Percentiles rank a stretch among this genome's conserved stretches.
phyloP scores from a whole-genome alignment of 306 rosid species.

The Arachis stenosperma region DNA sequence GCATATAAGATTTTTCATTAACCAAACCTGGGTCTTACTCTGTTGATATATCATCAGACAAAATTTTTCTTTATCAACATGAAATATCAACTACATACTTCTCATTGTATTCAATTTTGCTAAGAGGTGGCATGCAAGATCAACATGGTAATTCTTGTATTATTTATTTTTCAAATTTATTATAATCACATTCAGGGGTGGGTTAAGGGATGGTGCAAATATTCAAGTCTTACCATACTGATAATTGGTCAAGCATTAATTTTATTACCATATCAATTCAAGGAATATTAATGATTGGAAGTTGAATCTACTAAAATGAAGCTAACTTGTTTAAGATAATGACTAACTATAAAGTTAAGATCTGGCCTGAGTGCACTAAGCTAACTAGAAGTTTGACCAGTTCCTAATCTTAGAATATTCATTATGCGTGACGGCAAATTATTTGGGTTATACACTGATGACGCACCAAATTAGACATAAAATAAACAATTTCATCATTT shows the following conservation, averaged over 20 bases:
- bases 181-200: slow-evolving; percentile 5
- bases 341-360: neutral
- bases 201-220: slow-evolving; percentile 19
- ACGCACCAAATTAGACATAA: slow-evolving; percentile 29
- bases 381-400: slow-evolving; percentile 27
- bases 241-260: slow-evolving; percentile 25
- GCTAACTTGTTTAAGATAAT: slow-evolving; percentile 1
- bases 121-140: slow-evolving; percentile 3
- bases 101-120: slow-evolving; percentile 7
- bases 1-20: slow-evolving; percentile 11
- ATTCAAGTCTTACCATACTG: slow-evolving; percentile 30
- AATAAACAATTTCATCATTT: slow-evolving; percentile 21
- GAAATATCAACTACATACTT: slow-evolving; percentile 22
- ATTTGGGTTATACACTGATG: slow-evolving; percentile 17
- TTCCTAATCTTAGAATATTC: slow-evolving; percentile 1
- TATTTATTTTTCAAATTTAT: neutral
- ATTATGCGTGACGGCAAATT: slow-evolving; percentile 1
- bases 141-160: slow-evolving; percentile 22
- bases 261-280: slow-evolving; percentile 24
- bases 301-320: slow-evolving; percentile 20
- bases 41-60: slow-evolving; percentile 1
- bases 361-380: neutral
- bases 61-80: neutral
- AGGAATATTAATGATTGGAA: neutral
- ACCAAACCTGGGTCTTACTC: neutral